Evolutionary conservation across 1,284 basidiomycete genomes (phyloP).

Genomic region (Serendipita sp.): DNA sequence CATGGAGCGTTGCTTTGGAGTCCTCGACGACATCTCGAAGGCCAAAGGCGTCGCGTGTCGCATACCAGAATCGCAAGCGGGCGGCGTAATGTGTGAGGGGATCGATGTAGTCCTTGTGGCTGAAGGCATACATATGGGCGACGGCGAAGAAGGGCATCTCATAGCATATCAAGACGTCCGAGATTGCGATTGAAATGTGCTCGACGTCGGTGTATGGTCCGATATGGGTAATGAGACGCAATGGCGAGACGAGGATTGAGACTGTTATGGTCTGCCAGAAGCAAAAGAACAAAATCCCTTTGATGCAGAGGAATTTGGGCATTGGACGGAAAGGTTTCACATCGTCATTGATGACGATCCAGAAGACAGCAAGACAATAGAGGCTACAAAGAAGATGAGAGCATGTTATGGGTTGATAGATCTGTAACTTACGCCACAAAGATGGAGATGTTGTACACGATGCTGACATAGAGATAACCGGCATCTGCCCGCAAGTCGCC

Average conservation of each 20-base stretch:
- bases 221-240: conserved; percentile 55
- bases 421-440: conserved; percentile 24
- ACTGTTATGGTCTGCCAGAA: conserved; percentile 93
- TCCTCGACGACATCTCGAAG: conserved; percentile 81
- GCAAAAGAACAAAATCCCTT: conserved; percentile 93
- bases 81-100: conserved; percentile 54
- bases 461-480: conserved; percentile 84
- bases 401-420: conserved; percentile 36
- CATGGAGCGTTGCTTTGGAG: conserved; percentile 66
- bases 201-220: conserved; percentile 85
- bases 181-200: conserved; percentile 79
- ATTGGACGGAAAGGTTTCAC: conserved; percentile 78
- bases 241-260: conserved; percentile 76
- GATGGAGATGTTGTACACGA: conserved; percentile 49
- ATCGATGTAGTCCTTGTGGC: conserved; percentile 72
- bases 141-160: conserved; percentile 98
- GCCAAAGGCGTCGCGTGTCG: conserved; percentile 78
- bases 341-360: conserved; percentile 79
- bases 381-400: conserved; percentile 50
- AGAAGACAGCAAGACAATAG: conserved; percentile 88
- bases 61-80: conserved; percentile 75
- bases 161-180: conserved; percentile 81
- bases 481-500: conserved; percentile 72
- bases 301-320: conserved; percentile 95
- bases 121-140: conserved; percentile 82